Evolutionary conservation across 495 filamentous ascomycete genomes (phyloP).

Genomic region (Pseudoneurospora amorphoporcata): DNA sequence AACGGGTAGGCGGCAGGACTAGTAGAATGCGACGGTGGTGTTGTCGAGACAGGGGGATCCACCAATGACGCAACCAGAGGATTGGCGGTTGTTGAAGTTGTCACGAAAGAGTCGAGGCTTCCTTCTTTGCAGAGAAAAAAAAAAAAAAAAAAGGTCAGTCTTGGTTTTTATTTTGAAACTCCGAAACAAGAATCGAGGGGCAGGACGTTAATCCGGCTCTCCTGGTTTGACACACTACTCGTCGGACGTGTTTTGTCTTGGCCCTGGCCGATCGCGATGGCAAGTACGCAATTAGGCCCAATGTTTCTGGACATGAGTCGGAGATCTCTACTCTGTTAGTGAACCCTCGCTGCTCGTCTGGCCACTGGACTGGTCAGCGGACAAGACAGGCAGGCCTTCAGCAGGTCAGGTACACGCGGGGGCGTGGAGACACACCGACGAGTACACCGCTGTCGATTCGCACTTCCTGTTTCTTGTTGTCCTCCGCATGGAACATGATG

Average conservation of each 20-base stretch:
- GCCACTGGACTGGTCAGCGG: not conserved
- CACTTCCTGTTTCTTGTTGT: not conserved
- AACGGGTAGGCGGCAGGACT: not conserved
- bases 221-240: not conserved
- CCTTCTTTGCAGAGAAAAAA: not conserved
- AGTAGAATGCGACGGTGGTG: not conserved
- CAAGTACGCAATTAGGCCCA: not conserved
- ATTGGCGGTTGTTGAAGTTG: not conserved
- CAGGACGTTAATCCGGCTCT: not conserved
- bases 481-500: not conserved
- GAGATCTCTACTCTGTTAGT: not conserved
- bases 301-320: not conserved
- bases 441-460: not conserved
- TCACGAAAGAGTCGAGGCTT: not conserved
- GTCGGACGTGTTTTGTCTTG: not conserved
- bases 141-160: not conserved
- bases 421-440: not conserved
- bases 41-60: conserved; percentile 7
- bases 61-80: conserved; percentile 21
- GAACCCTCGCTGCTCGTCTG: not conserved
- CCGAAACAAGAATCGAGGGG: not conserved
- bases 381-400: not conserved
- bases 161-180: not conserved
- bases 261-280: not conserved
- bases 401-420: not conserved